Evolutionary conservation across 2,329 filamentous ascomycete species (phyloP), one percentile per base, ranked within the genome.

Genomic region (Aspergillus floridensis): DNA sequence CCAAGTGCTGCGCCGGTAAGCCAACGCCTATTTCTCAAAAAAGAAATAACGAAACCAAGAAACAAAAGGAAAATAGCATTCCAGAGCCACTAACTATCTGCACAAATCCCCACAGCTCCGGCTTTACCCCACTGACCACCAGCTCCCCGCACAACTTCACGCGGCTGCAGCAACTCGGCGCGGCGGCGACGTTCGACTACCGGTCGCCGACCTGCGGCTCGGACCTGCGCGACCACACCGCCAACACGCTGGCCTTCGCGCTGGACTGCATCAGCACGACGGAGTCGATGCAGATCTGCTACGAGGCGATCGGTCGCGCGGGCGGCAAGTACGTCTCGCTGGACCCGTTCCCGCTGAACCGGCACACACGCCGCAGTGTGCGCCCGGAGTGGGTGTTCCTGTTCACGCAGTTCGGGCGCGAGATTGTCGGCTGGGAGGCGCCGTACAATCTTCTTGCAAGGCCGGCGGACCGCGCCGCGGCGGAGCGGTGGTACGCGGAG

Each of bases 201-300:
- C 47, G 22, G 2, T 51, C 48, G 5, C 21, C 56, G 16, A 26
- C 29, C 19, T 57, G 56, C 22, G 48, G 26, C 12, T 32, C 49
- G 19, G 29, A 73, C 21, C 77, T 81, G 48, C 67, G 70, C 6
- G 63, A 57, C 0, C 72, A 74, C 66, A 82, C 80, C 0, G 51
- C 57, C 4, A 73, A 75, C 65, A 59, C 58, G 2, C 73, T 81
- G 0, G 59, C 41, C 1, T 74, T 73, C 56, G 78, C 73, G 1
- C 59, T 81, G 2, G 81, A 82, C 67, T 79, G 75, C 66, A 70
- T 82, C 52, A 65, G 75, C 1, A 66, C 72, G 12, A 54, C 72
- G 0, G 62, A 66, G 6, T 71, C 74, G 0, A 77, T 72, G 47
- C 49, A 60, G 21, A n/a, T 56, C 38, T 56, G 53, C 68, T 77